Percentiles rank a stretch among this genome's conserved stretches.
These are phyloP conservation scores for Hymenoscyphus scutula DNA, from an alignment of 2,329 filamentous ascomycete species.

Conservation along the genomic window DNA sequence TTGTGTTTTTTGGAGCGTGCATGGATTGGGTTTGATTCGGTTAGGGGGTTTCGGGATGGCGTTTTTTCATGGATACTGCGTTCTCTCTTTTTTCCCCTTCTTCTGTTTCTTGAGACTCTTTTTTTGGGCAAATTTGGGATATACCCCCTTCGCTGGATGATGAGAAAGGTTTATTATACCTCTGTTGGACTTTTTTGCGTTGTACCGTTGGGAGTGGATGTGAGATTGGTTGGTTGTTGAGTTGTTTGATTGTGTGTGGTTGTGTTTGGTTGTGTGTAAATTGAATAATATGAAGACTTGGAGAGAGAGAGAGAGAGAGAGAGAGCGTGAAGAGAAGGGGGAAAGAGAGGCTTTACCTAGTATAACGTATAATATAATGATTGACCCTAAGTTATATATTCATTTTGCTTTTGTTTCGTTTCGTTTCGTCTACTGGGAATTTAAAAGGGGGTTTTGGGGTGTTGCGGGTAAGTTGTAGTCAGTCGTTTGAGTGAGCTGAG, in stretches of 20 bases:
- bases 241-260: no score
- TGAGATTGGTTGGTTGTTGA: not conserved
- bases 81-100: no score
- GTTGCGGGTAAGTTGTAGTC: no score
- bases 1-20: slow-evolving; percentile 2
- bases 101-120: no score
- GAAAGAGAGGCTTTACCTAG: not conserved
- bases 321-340: not conserved
- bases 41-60: not conserved
- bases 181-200: no score
- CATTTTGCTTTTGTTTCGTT: not conserved
- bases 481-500: no score
- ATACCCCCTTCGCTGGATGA: no score
- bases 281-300: not conserved
- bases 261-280: not conserved
- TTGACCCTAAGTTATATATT: not conserved
- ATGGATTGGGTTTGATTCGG: not conserved
- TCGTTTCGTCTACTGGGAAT: not conserved
- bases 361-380: slow-evolving; percentile 1
- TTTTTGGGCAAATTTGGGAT: no score
- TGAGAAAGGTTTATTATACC: no score
- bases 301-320: not conserved
- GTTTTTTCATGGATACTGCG: no score
- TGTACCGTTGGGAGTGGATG: no score
- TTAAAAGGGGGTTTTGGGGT: no score